Base-by-base conservation (phyloP, 495 filamentous ascomycete genomes). In the Peziza echinospora region DNA sequence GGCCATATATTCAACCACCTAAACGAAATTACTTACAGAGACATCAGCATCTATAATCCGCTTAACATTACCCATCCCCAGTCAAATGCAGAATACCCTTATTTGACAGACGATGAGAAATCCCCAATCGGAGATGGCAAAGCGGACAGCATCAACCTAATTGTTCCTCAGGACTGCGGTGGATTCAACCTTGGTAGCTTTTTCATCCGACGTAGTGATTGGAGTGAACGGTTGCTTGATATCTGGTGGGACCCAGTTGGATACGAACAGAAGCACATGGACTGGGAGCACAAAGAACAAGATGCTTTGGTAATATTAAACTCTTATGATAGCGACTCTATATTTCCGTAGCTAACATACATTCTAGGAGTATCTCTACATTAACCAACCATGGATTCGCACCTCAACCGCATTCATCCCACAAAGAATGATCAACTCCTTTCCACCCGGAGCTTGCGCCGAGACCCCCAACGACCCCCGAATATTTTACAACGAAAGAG, bases 241-340 rank as follows among this genome's bases (percentile, higher is more conserved):
- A 73, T 92, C 47, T 99, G 87, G 89, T 99, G 91, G 91, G 89
- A 99, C 55, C 89, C 89, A 0, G 84, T 94, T 28, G 76, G 80
- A 47, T 99, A 99, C 63, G 89, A 99, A 64, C 91, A 96, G 65
- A 87, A 84, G 62, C 89, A 99, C 57, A 96, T 94, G 87, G 72
- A 93, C 49, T 99, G 89, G 89, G 84, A 89, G 56, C 91, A 96
- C 65, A 96, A 94, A 57, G 89, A 99, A 57, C 89, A 99, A 60
- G 84, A 94, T 60, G 80, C 89, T 11, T 62, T 99, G 37, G 57
- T 60, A 41, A 26, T 46, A 24, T 11, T 5, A 34, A 17, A 23
- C 26, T 10, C 22, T 16, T 43, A 37, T 37, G 4, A n/a, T 7
- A 37, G 30, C 3, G 19, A 1, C 19, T 13, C 30, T 37, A 37